Conservation (phyloP, 2,329 filamentous ascomycete species). For the Pseudophaeomoniella oleicola region DNA sequence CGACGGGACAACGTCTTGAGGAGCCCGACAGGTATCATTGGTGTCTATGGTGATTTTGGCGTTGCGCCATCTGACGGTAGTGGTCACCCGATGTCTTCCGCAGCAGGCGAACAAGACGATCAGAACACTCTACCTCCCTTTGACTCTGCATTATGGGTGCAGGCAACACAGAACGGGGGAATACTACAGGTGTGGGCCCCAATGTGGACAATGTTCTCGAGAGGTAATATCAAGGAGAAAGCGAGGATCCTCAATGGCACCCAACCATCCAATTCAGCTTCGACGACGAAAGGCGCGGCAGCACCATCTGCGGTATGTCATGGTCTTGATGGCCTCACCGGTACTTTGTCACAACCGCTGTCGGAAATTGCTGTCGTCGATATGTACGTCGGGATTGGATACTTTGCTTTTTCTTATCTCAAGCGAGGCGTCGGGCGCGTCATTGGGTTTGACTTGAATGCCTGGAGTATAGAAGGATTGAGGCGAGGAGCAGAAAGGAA, state of each 20-base stretch:
- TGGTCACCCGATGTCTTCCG: slow-evolving; percentile 3
- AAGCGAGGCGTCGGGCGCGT: slow-evolving; percentile 53
- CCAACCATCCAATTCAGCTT: not conserved
- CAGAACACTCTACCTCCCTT: slow-evolving; percentile 32
- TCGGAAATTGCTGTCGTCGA: slow-evolving; percentile 43
- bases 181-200: slow-evolving; percentile 80
- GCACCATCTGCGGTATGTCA: slow-evolving; percentile 19
- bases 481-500: slow-evolving; percentile 59
- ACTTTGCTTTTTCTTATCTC: slow-evolving; percentile 79
- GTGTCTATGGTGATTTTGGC: slow-evolving; percentile 64
- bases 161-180: slow-evolving; percentile 58
- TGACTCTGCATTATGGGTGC: slow-evolving; percentile 59
- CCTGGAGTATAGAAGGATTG: slow-evolving; percentile 73
- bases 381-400: slow-evolving; percentile 84
- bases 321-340: slow-evolving; percentile 13
- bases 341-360: slow-evolving; percentile 12
- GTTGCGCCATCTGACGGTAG: slow-evolving; percentile 18
- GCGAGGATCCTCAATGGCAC: slow-evolving; percentile 47
- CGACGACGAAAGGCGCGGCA: slow-evolving; percentile 18
- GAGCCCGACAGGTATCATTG: slow-evolving; percentile 54
- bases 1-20: slow-evolving; percentile 54
- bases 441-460: slow-evolving; percentile 81
- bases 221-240: slow-evolving; percentile 84
- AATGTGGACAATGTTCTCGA: slow-evolving; percentile 83
- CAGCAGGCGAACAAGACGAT: slow-evolving; percentile 3